Evolutionary conservation across 2,329 filamentous ascomycete genomes (phyloP).

Genomic region (Celoporthe dispersa): DNA sequence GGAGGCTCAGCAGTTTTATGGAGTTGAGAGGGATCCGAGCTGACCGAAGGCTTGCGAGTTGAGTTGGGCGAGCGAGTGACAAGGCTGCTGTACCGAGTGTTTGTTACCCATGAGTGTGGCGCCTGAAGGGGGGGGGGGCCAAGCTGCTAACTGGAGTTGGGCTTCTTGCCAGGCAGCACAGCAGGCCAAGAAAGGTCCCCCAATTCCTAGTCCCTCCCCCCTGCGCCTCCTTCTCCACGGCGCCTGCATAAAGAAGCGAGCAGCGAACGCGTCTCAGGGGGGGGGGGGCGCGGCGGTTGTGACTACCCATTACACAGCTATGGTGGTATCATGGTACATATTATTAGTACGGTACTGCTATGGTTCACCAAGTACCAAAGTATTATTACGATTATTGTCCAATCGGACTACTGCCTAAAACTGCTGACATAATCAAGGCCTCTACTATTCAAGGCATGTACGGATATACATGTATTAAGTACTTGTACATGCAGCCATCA

Average conservation of each 20-base stretch:
- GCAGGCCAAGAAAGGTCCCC: not conserved
- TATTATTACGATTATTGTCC: not conserved
- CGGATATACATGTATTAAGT: too few species aligned
- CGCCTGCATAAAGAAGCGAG: not conserved
- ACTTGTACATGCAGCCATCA: too few species aligned
- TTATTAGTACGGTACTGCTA: not conserved
- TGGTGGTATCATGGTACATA: not conserved
- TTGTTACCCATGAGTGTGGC: not conserved
- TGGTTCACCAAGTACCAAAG: not conserved
- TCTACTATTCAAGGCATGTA: too few species aligned
- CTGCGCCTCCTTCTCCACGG: not conserved
- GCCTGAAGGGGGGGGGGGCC: not conserved
- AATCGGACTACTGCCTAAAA: not conserved
- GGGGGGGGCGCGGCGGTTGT: not conserved
- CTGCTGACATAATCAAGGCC: not conserved
- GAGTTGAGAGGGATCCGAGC: constrained; percentile 6
- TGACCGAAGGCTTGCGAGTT: constrained; percentile 3
- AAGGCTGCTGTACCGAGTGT: not conserved
- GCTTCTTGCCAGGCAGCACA: constrained; percentile 6
- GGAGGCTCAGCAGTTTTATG: constrained; percentile 8
- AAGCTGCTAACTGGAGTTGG: too few species aligned
- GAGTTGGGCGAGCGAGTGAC: not conserved
- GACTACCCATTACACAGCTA: not conserved
- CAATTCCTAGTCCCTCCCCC: not conserved
- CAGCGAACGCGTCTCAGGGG: not conserved